Base-by-base conservation (phyloP, 495 filamentous ascomycete species). In the Talaromyces proteolyticus region DNA sequence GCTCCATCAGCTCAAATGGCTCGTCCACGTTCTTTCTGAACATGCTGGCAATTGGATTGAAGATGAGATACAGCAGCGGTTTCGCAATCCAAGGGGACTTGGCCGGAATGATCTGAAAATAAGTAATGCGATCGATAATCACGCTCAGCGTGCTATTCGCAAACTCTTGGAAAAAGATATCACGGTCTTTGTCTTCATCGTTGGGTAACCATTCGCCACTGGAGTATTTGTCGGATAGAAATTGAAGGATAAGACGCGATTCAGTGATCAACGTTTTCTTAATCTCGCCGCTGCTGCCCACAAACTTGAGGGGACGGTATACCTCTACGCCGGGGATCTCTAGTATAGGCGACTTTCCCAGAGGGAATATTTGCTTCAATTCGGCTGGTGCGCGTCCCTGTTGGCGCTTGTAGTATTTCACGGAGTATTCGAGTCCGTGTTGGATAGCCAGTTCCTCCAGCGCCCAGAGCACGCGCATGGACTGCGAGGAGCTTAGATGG, bases 381-480 rank as follows among this genome's bases (percentile, higher is more conserved):
- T 40, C 43, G 18, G 34, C 34, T 18, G 51, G 51, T 11, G 51
- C 51, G 23, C 51, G 44, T 10, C 34, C 51, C 10, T 41, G 40
- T 40, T 26, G 10, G 1, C 51, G 43, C 20, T 26, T 23, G 38
- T 53, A 53, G 21, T 16, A 16, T 48, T 43, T 53, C 21, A 53
- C 19, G 19, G 40, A 29, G 24, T 40, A 53, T 3, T 24, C 22
- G 4, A 29, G 37, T 20, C 36, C 34, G 20, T 10, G 17, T 4
- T 43, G 29, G 2, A 36, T 36, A n/a, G 43, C 17, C 19, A 53
- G 44, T 22, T 53, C 51, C 21, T 53, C 51, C 6, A 53, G 51
- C 14, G 51, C 51, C 51, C 51, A 53, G 51, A 53, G 51, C 20
- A 53, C 20, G 22, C 51, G 51, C 25, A 53, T 26, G 6, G 51